Base-by-base conservation (phyloP, 2,329 filamentous ascomycete species). In the Colletotrichum limetticola region DNA sequence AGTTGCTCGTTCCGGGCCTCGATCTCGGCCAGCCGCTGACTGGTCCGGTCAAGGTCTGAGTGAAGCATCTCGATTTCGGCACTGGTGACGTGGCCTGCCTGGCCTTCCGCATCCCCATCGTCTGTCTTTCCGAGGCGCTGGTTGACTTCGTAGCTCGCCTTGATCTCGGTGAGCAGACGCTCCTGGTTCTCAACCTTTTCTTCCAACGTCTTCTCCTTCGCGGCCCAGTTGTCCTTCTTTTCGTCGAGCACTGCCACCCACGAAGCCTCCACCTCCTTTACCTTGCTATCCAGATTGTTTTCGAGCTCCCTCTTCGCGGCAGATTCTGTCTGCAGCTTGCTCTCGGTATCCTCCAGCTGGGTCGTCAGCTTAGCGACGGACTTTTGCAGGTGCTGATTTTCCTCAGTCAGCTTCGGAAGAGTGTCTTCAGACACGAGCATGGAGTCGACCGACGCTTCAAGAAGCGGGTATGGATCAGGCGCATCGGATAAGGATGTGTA, bases 151-250 rank as follows among this genome's bases (percentile, higher is more conserved):
- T 98, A 98, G 84, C 92, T 98, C 30, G 97, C 97, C 84, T 98
- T 98, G 80, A 98, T 91, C 82, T 99, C 97, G 79, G 94, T 98
- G 77, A 99, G 84, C 52, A 99, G 84, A 7, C 95, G 91, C 61
- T 99, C 97, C 80, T 99, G 96, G 77, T 93, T 97, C 82, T 98
- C 96, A 3, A 97, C 88, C 84, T 98, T 98, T 78, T 98, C 96
- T 79, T 98, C 95, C 72, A 98, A 84, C 32, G 90, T 91, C 84
- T 94, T 94, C 85, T 99, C 97, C 80, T 97, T 98, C 9, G 96
- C 92, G 66, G 93, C 92, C 97, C 97, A 99, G 80, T 99, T 99
- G 81, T 96, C 95, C 78, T 94, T 93, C 84, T 98, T 98, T 86
- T 99, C 97, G 69, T 94, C 92, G 63, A 99, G 82, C 5, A 98